Evolutionary conservation across 768 basidiomycete genomes (phyloP), one percentile per base, ranked within the genome.

Genomic region (Lactifluus volemus): DNA sequence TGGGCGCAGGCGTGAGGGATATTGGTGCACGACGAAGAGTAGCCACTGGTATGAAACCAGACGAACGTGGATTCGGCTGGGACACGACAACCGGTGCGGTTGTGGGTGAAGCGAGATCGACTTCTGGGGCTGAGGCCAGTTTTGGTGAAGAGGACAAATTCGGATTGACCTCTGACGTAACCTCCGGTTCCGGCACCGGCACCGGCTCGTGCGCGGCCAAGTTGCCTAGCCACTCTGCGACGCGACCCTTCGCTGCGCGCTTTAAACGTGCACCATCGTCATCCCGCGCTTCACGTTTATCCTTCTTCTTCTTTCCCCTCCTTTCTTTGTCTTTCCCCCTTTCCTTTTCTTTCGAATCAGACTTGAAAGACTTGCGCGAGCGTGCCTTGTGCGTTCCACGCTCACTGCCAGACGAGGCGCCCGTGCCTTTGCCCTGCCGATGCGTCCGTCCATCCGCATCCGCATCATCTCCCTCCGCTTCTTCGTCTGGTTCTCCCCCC

Each of bases 161-260:
- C n/a, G 17, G 4, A 4, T 6, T 58, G 49, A 34, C 19, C 32
- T 44, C 29, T 11, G 42, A 3, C 8, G 19, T 19, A n/a, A 15
- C 19, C 10, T 45, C 59, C 10, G 42, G 15, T 42, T 12, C 54
- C 32, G 47, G 44, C 19, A 30, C 41, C 25, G 38, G 38, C 29
- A 32, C 55, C 2, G 29, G 8, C 32, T 73, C 75, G 45, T 79
- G 80, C 4, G 80, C 76, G 54, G 85, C 84, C 51, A 90, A 82
- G 9, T 73, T 77, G 32, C 85, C 88, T 61, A 92, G 67, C 89
- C 89, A 92, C 8, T 84, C 87, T 9, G 88, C 78, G n/a, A 92
- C 84, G 25, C 86, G 75, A 7, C 88, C 87, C 61, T 86, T 86
- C 10, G 83, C 82, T 6, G 82, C 76, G 54, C 74, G 71, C 49